phyloP scores from a whole-genome alignment of 768 basidiomycete genomes.

The Cyclocybe aegerita region DNA sequence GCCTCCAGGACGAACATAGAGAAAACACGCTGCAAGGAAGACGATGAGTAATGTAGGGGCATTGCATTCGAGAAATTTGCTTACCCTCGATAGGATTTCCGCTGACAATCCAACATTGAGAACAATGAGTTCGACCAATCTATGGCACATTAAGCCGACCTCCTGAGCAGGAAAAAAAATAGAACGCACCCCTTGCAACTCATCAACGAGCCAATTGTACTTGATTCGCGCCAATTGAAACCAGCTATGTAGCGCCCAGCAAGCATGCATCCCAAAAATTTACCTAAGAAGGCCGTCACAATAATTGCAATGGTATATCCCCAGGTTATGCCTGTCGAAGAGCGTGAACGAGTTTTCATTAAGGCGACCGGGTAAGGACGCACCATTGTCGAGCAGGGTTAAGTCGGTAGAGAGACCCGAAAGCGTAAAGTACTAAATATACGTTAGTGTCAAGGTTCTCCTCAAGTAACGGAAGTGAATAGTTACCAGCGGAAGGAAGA shows the following conservation, averaged over 20 bases:
- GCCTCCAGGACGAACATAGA: slow-evolving; percentile 95
- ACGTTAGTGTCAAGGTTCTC: background rate
- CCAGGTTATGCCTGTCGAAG: slow-evolving; percentile 71
- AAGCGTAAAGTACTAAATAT: slow-evolving; percentile 79
- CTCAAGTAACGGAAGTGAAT: background rate
- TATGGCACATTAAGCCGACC: slow-evolving; percentile 21
- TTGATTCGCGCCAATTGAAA: slow-evolving; percentile 78
- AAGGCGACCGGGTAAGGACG: slow-evolving; percentile 1
- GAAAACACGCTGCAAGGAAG: slow-evolving; percentile 59
- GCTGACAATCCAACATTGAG: slow-evolving; percentile 90
- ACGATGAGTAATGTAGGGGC: background rate
- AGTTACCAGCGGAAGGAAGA: slow-evolving; percentile 82
- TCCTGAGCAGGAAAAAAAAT: background rate
- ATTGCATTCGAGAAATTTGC: slow-evolving; percentile 1
- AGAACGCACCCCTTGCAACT: slow-evolving; percentile 82
- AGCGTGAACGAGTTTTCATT: background rate
- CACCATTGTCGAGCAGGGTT: slow-evolving; percentile 76
- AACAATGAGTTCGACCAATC: slow-evolving; percentile 91
- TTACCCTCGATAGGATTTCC: slow-evolving; percentile 64
- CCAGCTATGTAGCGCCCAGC: slow-evolving; percentile 67
- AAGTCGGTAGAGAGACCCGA: slow-evolving; percentile 91
- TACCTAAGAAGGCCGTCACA: slow-evolving; percentile 76
- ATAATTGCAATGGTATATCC: slow-evolving; percentile 83
- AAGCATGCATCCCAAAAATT: slow-evolving; percentile 82
- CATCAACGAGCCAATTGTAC: slow-evolving; percentile 90